These are phyloP conservation scores for Xylaria acuta DNA, from an alignment of 495 filamentous ascomycete species.

Conservation along the genomic window DNA sequence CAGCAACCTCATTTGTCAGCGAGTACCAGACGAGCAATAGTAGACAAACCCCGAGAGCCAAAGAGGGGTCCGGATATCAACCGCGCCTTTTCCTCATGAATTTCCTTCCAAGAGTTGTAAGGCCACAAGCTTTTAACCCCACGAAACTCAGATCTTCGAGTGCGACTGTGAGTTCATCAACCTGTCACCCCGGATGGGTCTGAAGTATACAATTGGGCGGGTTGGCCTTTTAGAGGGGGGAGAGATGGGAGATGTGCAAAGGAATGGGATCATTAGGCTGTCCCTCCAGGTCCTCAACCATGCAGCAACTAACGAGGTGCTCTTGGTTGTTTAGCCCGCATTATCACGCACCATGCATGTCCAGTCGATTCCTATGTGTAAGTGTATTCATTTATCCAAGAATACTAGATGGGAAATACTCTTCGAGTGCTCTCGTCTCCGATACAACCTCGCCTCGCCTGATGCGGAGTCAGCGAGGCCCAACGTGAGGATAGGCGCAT, in stretches of 20 bases:
- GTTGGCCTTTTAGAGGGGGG: not conserved
- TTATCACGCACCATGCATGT: constrained; percentile 80
- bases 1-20: constrained; percentile 25
- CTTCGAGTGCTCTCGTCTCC: not conserved
- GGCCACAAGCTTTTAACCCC: constrained; percentile 30
- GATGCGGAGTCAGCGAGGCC: not conserved
- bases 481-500: not conserved
- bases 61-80: constrained; percentile 9
- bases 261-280: not conserved
- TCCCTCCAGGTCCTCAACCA: constrained; percentile 15
- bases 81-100: constrained; percentile 33
- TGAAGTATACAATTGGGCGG: not conserved
- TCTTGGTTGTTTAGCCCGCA: constrained; percentile 39
- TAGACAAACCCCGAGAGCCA: not conserved
- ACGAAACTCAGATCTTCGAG: constrained; percentile 36
- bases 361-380: constrained; percentile 98
- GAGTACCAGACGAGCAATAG: constrained; percentile 13
- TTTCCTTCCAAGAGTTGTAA: constrained; percentile 33
- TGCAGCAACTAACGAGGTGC: constrained; percentile 23
- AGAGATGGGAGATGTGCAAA: not conserved
- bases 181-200: not conserved
- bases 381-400: constrained; percentile 42
- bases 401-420: not conserved
- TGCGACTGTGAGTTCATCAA: constrained; percentile 39
- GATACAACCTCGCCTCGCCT: not conserved